Evolutionary conservation across 352 stramenopile genomes (phyloP).

Genomic region (Globisporangium nunn): DNA sequence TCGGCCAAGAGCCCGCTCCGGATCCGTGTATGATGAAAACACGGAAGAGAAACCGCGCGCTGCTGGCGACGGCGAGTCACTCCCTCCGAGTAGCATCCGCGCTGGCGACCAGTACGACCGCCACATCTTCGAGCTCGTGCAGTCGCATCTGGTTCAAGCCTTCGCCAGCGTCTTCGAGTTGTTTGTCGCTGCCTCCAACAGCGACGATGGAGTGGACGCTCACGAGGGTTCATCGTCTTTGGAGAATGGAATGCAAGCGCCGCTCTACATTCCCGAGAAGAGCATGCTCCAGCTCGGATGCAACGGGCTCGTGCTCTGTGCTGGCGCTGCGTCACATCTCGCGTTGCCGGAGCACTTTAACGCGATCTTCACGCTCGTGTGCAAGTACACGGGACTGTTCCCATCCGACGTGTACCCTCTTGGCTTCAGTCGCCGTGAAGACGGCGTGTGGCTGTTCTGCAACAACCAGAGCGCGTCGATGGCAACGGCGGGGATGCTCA

Average conservation of each 20-base stretch:
- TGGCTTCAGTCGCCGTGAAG: constrained; percentile 50
- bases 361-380: constrained; percentile 45
- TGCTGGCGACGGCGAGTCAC: neutral
- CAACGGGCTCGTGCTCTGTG: constrained; percentile 67
- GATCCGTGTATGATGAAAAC: neutral
- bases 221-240: constrained; percentile 11
- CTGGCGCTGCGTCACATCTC: constrained; percentile 50
- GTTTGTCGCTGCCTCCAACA: constrained; percentile 53
- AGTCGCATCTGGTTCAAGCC: constrained; percentile 37
- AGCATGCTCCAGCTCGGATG: constrained; percentile 65
- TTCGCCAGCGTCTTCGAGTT: constrained; percentile 73
- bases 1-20: neutral
- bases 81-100: neutral
- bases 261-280: constrained; percentile 64
- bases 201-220: constrained; percentile 25
- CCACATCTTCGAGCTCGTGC: constrained; percentile 64
- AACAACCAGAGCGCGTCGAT: constrained; percentile 62
- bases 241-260: constrained; percentile 15
- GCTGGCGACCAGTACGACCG: constrained; percentile 50
- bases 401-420: constrained; percentile 49
- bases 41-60: neutral
- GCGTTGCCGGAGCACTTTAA: constrained; percentile 52
- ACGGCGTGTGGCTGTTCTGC: constrained; percentile 55
- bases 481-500: constrained; percentile 61
- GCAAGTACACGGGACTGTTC: constrained; percentile 57